Base-by-base conservation (phyloP, 208 protist species). In the Tetramitus jugosus region DNA sequence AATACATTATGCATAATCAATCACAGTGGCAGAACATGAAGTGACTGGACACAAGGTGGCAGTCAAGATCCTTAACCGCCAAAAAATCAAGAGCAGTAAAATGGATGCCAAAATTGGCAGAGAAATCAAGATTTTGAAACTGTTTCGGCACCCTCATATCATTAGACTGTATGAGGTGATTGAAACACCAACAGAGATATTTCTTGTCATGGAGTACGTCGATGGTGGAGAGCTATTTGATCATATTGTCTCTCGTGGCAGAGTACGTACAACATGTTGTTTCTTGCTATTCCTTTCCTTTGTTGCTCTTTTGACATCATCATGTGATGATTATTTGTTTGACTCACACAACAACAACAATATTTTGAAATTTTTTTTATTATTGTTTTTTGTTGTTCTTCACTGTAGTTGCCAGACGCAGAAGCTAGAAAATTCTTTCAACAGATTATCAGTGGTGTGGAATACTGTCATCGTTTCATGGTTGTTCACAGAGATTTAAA, bases 141-240 rank as follows among this genome's bases (percentile, higher is more conserved):
- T 98, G 52, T 98, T 99, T 82, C 87, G 92, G 31, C 98, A 99
- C 81, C 96, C 97, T 26, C 97, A 99, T 86, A 98, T 99, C 80
- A 99, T 98, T 84, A 90, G 93, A 26, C 90, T 99, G 60, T 99
- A 98, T 78, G 92, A 93, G 69, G 96, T 99, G 20, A 99, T 99
- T 61, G 92, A 93, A 23, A 98, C 95, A 13, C 86, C 91, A 17
- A 96, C 91, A 2, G 95, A 99, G 84, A 98, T 99, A 53, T 99
- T 98, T 81, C 93, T 99, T 79, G 93, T 99, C 67, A 99, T 99
- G 96, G 96, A 99, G 85, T 98, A 98, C 80, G 93, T 98, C 0
- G 90, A 94, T 42, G 95, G 96, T 61, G 97, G 97, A 0, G 97
- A 99, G 83, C 86, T 99, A 60, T 99, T 98, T 83, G 96, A 99